Conservation (phyloP, 2,329 filamentous ascomycete genomes). For the Trichoderma semiorbis region DNA sequence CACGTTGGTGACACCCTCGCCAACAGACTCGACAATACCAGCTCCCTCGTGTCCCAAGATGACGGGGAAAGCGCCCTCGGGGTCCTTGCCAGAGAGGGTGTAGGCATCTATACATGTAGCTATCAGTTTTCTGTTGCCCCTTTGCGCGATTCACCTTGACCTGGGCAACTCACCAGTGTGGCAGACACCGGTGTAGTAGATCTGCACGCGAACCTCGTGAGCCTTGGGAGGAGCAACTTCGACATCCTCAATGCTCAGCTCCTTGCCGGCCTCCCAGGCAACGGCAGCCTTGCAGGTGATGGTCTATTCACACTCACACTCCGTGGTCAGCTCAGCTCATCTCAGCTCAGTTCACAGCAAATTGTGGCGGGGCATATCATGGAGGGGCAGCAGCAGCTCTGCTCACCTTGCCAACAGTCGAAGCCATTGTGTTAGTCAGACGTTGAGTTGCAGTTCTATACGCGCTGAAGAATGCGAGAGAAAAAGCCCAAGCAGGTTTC, state of each 20-base stretch:
- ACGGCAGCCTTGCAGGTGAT: slow-evolving; percentile 97
- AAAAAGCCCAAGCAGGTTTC: not conserved
- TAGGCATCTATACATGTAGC: slow-evolving; percentile 66
- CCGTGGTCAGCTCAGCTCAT: not conserved
- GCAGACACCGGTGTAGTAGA: slow-evolving; percentile 97
- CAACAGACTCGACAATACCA: slow-evolving; percentile 87
- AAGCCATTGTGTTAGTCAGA: slow-evolving; percentile 38
- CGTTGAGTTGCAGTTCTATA: not conserved
- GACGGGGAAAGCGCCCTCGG: slow-evolving; percentile 89
- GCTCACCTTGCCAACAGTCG: slow-evolving; percentile 51
- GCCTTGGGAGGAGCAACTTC: slow-evolving; percentile 87
- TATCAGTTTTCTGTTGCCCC: slow-evolving; percentile 7
- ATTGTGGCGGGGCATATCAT: slow-evolving; percentile 24
- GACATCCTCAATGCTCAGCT: slow-evolving; percentile 83
- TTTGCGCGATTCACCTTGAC: not conserved
- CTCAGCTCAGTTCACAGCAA: not conserved
- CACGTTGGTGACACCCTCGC: slow-evolving; percentile 91
- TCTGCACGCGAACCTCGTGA: slow-evolving; percentile 93
- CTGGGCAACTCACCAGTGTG: slow-evolving; percentile 68
- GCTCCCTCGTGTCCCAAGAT: slow-evolving; percentile 89
- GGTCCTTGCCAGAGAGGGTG: slow-evolving; percentile 93
- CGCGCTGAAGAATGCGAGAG: not conserved
- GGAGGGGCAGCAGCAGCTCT: slow-evolving; percentile 28
- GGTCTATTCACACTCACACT: slow-evolving; percentile 51
- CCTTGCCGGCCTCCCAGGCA: slow-evolving; percentile 93